Evolutionary conservation across 768 basidiomycete species (phyloP), one percentile per base, ranked within the genome.

Genomic region (Roridomyces roridus): DNA sequence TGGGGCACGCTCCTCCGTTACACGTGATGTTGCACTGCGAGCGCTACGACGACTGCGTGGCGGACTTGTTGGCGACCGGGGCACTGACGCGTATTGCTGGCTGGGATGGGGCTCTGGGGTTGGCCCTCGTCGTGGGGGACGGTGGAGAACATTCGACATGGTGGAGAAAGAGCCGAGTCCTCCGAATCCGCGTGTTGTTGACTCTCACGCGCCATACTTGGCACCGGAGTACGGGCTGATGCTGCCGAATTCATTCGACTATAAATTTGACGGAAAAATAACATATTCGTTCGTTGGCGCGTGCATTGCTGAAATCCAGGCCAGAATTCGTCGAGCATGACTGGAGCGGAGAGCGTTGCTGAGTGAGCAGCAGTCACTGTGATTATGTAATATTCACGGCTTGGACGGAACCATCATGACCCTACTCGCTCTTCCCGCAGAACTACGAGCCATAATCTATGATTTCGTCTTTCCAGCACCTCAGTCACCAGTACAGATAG

Each of bases 1-100:
- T 41, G 67, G 65, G 40, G 71, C 31, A 34, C 31, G 64, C 60
- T 51, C 67, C 57, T 68, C 25, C 24, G 74, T 68, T 26, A 67
- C 64, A 56, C 68, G 60, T 23, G 62, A 69, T 29, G 73, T 60
- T 1, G 64, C 21, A 56, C 62, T 62, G 67, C 11, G 72, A 59
- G 43, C 58, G 45, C 35, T 66, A 68, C 68, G 72, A 70, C n/a
- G 65, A 59, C 28, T 65, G 17, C 58, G 44, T 20, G 52, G n/a
- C n/a, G n/a, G 57, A 51, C 60, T 58, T 34, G 48, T 17, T 21
- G 58, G 61, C 21, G 44, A 37, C 14, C 44, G 52, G 6, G 50
- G 49, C 29, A 63, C 61, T 17, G 61, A 51, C 35, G 57, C 37
- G 46, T 63, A 63, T 36, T 58, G 56, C 37, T 63, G 61, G 10